phyloP scores from a whole-genome alignment of 129 eudicot genomes.

The Helichrysum umbraculigerum region DNA sequence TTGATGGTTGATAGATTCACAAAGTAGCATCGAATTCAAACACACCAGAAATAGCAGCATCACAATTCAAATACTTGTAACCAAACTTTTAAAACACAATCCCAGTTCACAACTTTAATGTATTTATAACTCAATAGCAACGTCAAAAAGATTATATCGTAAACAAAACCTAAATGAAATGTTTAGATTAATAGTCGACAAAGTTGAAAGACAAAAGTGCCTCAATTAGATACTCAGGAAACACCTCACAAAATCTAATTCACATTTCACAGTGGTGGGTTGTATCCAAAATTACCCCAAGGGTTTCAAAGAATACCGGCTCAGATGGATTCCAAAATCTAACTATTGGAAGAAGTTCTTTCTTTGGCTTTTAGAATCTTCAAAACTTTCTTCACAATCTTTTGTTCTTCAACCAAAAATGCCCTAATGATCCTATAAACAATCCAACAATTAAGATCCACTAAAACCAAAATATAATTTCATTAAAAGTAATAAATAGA shows the following conservation, averaged over 20 bases:
- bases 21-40: neutral
- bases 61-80: too few species aligned
- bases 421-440: constrained; percentile 73
- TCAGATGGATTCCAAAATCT: constrained; percentile 20
- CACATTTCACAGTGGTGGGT: constrained; percentile 23
- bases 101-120: neutral
- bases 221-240: constrained; percentile 13
- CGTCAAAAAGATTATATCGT: neutral
- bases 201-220: neutral
- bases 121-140: neutral
- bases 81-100: neutral
- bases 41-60: neutral
- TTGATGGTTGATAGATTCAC: neutral
- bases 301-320: constrained; percentile 9
- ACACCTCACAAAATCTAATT: constrained; percentile 16
- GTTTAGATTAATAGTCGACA: constrained; percentile 2
- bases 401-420: constrained; percentile 81
- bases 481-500: neutral
- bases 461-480: neutral
- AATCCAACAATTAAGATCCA: neutral
- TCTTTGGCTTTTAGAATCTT: constrained; percentile 89
- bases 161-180: neutral
- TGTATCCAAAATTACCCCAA: constrained; percentile 25
- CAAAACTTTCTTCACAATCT: constrained; percentile 89
- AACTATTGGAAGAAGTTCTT: constrained; percentile 56